A percentile compares a stretch with the other conserved stretches of the same genome.
Evolutionary conservation across 345 rosid species (phyloP).

Genomic region (Hibiscus mutabilis): DNA sequence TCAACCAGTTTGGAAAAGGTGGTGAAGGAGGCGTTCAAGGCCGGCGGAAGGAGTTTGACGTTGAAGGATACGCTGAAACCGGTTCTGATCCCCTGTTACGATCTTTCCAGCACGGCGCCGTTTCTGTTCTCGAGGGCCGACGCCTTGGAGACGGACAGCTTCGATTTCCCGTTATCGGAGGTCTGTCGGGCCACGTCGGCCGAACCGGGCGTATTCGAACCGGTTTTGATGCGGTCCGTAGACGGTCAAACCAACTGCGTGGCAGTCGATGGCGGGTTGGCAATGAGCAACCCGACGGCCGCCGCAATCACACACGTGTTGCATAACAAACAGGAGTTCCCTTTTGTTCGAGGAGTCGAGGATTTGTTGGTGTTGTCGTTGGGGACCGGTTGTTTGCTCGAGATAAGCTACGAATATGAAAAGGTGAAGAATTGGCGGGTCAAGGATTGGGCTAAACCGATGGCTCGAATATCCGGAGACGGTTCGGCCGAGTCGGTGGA

Average conservation of each 20-base stretch:
- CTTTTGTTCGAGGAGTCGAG: conserved; percentile 90
- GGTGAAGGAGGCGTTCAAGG: conserved; percentile 62
- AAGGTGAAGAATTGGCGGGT: conserved; percentile 66
- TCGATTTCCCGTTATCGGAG: conserved; percentile 75
- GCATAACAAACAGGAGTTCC: conserved; percentile 95
- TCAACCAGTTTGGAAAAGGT: conserved; percentile 50
- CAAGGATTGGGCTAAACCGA: conserved; percentile 87
- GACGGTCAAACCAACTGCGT: conserved; percentile 68
- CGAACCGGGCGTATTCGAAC: conserved; percentile 74
- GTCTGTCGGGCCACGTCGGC: conserved; percentile 92
- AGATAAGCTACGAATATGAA: conserved; percentile 61
- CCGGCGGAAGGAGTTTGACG: conserved; percentile 43
- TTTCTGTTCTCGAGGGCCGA: conserved; percentile 93
- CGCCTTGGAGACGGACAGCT: conserved; percentile 82
- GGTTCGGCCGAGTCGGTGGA: conserved; percentile 84
- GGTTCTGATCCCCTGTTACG: conserved; percentile 83
- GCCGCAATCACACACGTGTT: conserved; percentile 96
- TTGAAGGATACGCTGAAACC: conserved; percentile 87
- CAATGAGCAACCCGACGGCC: conserved; percentile 82
- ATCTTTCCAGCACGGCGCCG: conserved; percentile 79
- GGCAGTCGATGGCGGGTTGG: conserved; percentile 80
- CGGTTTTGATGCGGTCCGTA: conserved; percentile 57
- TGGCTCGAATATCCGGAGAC: conserved; percentile 80
- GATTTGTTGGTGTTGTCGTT: conserved; percentile 79
- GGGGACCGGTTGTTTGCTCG: conserved; percentile 74